Evolutionary conservation across 176 grass and related monocot genomes (phyloP).

Genomic region (Triticum dicoccoides): DNA sequence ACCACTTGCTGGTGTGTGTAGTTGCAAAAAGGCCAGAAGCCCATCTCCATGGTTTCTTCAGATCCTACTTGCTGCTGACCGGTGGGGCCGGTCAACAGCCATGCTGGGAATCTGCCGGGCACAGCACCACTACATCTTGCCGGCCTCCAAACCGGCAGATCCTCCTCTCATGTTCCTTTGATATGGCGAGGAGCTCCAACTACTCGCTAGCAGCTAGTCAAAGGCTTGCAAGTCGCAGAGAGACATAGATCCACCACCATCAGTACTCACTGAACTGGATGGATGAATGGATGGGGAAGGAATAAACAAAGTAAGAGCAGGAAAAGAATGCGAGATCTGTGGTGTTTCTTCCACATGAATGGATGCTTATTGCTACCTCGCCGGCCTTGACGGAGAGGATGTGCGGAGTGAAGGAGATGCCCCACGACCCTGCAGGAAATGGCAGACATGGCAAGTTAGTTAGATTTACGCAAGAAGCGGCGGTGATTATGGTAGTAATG

Average conservation of each 20-base stretch:
- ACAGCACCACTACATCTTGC: constrained; percentile 30
- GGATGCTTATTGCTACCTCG: constrained; percentile 52
- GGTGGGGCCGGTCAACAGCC: constrained; percentile 38
- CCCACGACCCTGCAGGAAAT: constrained; percentile 67
- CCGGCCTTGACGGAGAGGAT: constrained; percentile 88
- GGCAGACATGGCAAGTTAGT: not conserved
- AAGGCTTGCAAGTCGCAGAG: constrained; percentile 14
- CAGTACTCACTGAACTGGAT: not conserved
- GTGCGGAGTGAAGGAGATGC: constrained; percentile 94
- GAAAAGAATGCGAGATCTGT: constrained; percentile 32
- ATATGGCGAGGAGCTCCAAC: constrained; percentile 18
- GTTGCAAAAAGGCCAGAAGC: not conserved
- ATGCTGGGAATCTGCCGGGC: constrained; percentile 50
- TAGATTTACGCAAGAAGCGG: constrained; percentile 20
- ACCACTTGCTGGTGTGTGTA: constrained; percentile 18
- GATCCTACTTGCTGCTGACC: constrained; percentile 27
- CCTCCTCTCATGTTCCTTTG: constrained; percentile 9
- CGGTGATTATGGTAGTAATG: not conserved
- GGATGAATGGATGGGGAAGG: not conserved
- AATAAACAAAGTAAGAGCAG: not conserved
- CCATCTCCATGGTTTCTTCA: not conserved
- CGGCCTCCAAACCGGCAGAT: constrained; percentile 29
- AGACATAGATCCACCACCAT: constrained; percentile 21
- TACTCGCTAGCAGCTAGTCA: not conserved
- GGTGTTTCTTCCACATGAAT: not conserved